A percentile compares a stretch with the other conserved stretches of the same genome.
phyloP scores from a whole-genome alignment of 2,329 filamentous ascomycete species.

The Metarhizium rileyi region DNA sequence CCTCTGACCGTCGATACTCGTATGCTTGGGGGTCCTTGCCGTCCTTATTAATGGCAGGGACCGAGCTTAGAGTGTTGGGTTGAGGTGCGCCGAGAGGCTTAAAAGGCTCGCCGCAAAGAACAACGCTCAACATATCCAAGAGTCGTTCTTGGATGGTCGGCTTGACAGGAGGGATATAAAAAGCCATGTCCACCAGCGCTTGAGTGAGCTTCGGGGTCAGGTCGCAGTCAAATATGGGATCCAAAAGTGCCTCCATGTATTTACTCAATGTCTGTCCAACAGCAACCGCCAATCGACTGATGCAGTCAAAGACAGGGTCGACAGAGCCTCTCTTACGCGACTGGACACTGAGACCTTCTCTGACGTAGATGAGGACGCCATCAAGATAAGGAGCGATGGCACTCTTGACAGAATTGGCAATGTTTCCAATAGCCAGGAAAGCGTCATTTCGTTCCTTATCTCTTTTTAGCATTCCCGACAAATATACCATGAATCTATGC shows the following conservation, averaged over 20 bases:
- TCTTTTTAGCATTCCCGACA: slow-evolving; percentile 87
- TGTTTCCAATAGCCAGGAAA: slow-evolving; percentile 90
- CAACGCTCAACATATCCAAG: slow-evolving; percentile 87
- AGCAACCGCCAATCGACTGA: slow-evolving; percentile 89
- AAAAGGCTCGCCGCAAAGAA: slow-evolving; percentile 86
- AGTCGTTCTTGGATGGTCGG: slow-evolving; percentile 87
- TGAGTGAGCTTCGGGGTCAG: slow-evolving; percentile 89
- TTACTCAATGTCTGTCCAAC: slow-evolving; percentile 96
- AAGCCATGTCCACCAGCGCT: slow-evolving; percentile 95
- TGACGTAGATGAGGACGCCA: slow-evolving; percentile 84
- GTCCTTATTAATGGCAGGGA: slow-evolving; percentile 79
- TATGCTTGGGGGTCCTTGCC: slow-evolving; percentile 75
- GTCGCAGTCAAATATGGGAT: slow-evolving; percentile 95
- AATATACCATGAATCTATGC: slow-evolving; percentile 93
- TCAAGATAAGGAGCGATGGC: slow-evolving; percentile 93
- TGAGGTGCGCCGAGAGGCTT: slow-evolving; percentile 85
- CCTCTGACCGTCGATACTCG: slow-evolving; percentile 72
- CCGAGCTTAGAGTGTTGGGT: slow-evolving; percentile 65
- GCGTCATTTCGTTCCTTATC: slow-evolving; percentile 91
- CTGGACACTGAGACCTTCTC: slow-evolving; percentile 78
- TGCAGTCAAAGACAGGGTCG: slow-evolving; percentile 89
- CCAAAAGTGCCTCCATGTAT: slow-evolving; percentile 91
- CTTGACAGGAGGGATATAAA: slow-evolving; percentile 94
- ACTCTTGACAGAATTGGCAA: slow-evolving; percentile 92
- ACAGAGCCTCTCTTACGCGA: slow-evolving; percentile 56